phyloP scores from a whole-genome alignment of 495 filamentous ascomycete genomes.

The Penicillium angulare region DNA sequence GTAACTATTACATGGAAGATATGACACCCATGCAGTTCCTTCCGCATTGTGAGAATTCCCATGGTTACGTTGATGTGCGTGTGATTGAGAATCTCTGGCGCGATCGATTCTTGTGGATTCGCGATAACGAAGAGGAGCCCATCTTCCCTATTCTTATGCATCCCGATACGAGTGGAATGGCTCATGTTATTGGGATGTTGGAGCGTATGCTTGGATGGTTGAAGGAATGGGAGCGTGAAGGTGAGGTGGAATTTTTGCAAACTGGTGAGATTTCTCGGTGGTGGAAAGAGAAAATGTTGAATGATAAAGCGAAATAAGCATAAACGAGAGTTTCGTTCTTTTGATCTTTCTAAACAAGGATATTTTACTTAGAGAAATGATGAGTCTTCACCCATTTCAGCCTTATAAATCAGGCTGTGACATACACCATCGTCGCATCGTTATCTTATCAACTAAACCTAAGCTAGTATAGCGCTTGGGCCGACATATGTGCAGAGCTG shows the following conservation, averaged over 20 bases:
- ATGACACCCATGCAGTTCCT: slow-evolving; percentile 57
- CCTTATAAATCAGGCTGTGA: no score
- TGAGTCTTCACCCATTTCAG: no score
- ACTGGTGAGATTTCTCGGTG: slow-evolving; percentile 27
- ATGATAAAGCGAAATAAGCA: not conserved
- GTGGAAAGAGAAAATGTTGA: slow-evolving; percentile 16
- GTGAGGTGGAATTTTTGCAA: slow-evolving; percentile 48
- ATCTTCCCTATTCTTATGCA: slow-evolving; percentile 55
- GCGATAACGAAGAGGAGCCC: slow-evolving; percentile 34
- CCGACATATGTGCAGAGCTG: not conserved
- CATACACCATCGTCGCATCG: no score
- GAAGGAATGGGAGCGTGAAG: slow-evolving; percentile 36
- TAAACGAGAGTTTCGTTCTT: not conserved
- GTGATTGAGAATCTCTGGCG: slow-evolving; percentile 56
- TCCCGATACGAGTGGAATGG: slow-evolving; percentile 62
- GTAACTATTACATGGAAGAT: slow-evolving; percentile 58
- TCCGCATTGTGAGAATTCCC: slow-evolving; percentile 48
- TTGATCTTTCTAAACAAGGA: no score
- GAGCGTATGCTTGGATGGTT: slow-evolving; percentile 55
- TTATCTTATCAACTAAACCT: no score
- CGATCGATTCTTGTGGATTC: slow-evolving; percentile 48
- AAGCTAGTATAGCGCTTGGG: not conserved
- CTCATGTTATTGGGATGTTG: slow-evolving; percentile 60
- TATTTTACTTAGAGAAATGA: no score
- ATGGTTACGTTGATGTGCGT: slow-evolving; percentile 52